phyloP scores from a whole-genome alignment of 75 land plant genomes.

The Gnetum montanum region DNA sequence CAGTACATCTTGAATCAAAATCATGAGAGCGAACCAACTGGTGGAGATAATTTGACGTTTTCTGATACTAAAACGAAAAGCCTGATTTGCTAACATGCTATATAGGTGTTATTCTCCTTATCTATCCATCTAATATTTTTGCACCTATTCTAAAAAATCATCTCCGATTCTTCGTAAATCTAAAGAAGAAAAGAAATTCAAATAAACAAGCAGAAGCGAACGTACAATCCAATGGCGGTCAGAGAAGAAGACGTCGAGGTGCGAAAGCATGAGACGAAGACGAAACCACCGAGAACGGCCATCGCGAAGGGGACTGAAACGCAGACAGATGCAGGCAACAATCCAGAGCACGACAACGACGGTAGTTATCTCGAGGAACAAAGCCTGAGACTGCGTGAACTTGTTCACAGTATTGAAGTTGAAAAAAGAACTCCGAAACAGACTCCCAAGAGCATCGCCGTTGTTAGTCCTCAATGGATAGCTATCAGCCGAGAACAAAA shows the following conservation, averaged over 20 bases:
- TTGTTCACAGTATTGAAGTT: conserved; percentile 32
- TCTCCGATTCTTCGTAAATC: too few species aligned
- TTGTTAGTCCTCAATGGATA: neutral
- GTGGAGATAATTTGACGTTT: too few species aligned
- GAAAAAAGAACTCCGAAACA: conserved; percentile 20
- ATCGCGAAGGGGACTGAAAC: conserved; percentile 21
- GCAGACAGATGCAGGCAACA: conserved; percentile 21
- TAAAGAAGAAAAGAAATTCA: too few species aligned
- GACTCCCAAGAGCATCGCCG: conserved; percentile 12
- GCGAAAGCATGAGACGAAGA: conserved; percentile 51
- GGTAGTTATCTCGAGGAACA: conserved; percentile 48
- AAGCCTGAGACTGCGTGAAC: conserved; percentile 58
- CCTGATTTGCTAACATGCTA: too few species aligned
- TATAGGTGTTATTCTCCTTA: too few species aligned
- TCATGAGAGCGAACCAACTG: too few species aligned
- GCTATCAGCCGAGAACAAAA: conserved; percentile 9
- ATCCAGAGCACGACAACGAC: conserved; percentile 36
- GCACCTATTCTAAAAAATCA: too few species aligned
- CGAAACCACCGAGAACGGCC: conserved; percentile 30
- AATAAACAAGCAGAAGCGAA: too few species aligned
- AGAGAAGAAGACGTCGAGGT: conserved; percentile 39
- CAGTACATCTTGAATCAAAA: too few species aligned
- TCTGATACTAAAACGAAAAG: too few species aligned
- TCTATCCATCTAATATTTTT: too few species aligned
- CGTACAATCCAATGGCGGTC: conserved; percentile 61